A percentile compares a stretch with the other conserved stretches of the same genome.
phyloP scores from a whole-genome alignment of 306 rosid species.

The Lablab purpureus region DNA sequence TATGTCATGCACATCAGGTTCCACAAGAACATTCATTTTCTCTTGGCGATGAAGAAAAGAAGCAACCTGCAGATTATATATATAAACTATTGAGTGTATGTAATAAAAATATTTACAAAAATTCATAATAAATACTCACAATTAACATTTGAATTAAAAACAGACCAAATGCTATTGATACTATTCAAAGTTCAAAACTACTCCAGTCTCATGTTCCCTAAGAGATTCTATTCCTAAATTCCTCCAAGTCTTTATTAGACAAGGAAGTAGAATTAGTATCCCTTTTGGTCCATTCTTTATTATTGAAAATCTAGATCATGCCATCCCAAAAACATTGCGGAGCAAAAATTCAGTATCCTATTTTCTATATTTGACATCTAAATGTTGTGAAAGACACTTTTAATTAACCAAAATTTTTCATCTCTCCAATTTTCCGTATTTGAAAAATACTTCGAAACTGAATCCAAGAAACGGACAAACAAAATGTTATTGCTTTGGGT shows the following conservation, averaged over 20 bases:
- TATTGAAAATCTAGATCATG: constrained; percentile 10
- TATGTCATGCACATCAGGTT: constrained; percentile 93
- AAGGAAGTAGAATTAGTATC: constrained; percentile 18
- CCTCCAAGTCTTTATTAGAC: constrained; percentile 4
- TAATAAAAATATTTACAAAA: constrained; percentile 15
- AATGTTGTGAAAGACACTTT: constrained; percentile 10
- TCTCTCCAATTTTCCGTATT: neutral
- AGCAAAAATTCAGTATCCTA: neutral
- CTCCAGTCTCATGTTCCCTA: constrained; percentile 12
- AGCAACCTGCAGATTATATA: constrained; percentile 67
- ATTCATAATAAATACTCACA: constrained; percentile 16
- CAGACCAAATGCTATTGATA: neutral
- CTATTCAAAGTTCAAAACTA: constrained; percentile 29
- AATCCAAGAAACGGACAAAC: neutral
- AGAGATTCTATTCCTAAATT: constrained; percentile 20
- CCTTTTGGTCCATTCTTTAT: constrained; percentile 5
- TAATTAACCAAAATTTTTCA: neutral
- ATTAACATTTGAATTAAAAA: constrained; percentile 6
- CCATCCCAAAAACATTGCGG: neutral
- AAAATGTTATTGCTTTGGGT: neutral
- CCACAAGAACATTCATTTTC: constrained; percentile 92
- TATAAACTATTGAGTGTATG: constrained; percentile 38
- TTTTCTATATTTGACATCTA: constrained; percentile 7
- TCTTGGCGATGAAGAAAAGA: constrained; percentile 81
- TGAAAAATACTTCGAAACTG: neutral